These are phyloP conservation scores for Cantharellus cinnabarinus DNA, from an alignment of 768 basidiomycete genomes.

Conservation along the genomic window DNA sequence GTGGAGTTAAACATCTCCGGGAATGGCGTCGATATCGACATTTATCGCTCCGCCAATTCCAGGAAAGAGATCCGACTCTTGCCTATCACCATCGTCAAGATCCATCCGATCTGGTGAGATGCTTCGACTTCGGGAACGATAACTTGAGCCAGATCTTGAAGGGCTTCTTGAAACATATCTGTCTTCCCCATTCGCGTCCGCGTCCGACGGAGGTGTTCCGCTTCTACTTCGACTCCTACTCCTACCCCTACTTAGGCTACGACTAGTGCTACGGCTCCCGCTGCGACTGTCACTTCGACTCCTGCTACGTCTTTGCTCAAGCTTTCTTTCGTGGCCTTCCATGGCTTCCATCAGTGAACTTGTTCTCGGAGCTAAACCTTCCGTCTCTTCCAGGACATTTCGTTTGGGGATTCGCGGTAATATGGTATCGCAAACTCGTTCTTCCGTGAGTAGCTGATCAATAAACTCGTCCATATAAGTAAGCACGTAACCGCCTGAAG, in stretches of 20 bases:
- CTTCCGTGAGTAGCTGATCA: constrained; percentile 63
- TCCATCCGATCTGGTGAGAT: constrained; percentile 34
- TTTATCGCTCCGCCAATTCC: background rate
- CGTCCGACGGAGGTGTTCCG: constrained; percentile 7
- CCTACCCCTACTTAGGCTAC: constrained; percentile 12
- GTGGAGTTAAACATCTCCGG: background rate
- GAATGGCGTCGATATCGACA: background rate
- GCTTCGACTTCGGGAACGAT: constrained; percentile 36
- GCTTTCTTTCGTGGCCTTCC: constrained; percentile 32
- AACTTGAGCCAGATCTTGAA: constrained; percentile 25
- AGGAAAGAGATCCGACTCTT: background rate
- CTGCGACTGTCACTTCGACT: constrained; percentile 20
- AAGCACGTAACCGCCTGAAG: constrained; percentile 60
- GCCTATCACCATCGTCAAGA: background rate
- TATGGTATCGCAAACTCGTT: constrained; percentile 91
- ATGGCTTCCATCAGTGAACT: constrained; percentile 77
- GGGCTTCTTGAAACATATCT: constrained; percentile 49
- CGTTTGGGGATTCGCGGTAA: constrained; percentile 77
- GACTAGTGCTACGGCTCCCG: constrained; percentile 16
- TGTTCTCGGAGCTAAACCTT: constrained; percentile 68
- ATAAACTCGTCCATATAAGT: constrained; percentile 87
- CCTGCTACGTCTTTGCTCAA: constrained; percentile 17
- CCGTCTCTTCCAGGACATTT: constrained; percentile 74
- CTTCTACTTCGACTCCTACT: constrained; percentile 16
- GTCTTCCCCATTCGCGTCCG: constrained; percentile 19